Evolutionary conservation across 192 early-diverging fungal species (phyloP), one percentile per base, ranked within the genome.

Genomic region (Lunasporangiospora selenospora): DNA sequence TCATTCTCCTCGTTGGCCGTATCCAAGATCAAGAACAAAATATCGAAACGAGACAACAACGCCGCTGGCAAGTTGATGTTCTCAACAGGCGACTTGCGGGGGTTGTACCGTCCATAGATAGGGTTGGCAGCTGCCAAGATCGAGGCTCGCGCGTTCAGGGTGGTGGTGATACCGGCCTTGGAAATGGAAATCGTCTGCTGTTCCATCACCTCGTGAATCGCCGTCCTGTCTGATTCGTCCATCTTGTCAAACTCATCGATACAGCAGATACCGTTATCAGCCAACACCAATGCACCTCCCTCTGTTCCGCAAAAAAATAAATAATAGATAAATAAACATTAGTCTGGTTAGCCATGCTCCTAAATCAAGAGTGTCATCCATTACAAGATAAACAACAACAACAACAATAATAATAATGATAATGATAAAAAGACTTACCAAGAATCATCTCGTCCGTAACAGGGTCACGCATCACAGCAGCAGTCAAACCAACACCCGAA

Each of bases 191-290:
- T 97, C 3, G 96, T 99, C 81, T 99, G 97, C 69, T 99, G 97
- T 88, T 99, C 97, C 97, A 99, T 99, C 11, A 98, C 97, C 80
- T 99, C 97, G 73, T 98, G 97, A 73, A 99, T 97, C 24, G 96
- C 96, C 8, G 96, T 95, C 54, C 96, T 86, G 80, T 98, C 95
- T 9, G 80, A 80, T 59, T 99, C 97, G 59, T 97, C 93, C 96
- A 99, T 99, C 77, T 99, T 99, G 79, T 99, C 97, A 71, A 99
- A 99, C 81, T 99, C 97, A 80, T 99, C 97, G 75, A 99, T 99
- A 70, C 95, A 97, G 70, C 94, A 96, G 67, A 99, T 90, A 62
- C 97, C 97, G 67, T 96, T 95, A 82, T 99, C 97, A 32, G 95
- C 95, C 62, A 99, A 81, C 12, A 99, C 97, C 50, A 99, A 82